Percentiles rank a stretch among this genome's conserved stretches.
phyloP scores from a whole-genome alignment of 108 stramenopile species.

The Bacterosira constricta region DNA sequence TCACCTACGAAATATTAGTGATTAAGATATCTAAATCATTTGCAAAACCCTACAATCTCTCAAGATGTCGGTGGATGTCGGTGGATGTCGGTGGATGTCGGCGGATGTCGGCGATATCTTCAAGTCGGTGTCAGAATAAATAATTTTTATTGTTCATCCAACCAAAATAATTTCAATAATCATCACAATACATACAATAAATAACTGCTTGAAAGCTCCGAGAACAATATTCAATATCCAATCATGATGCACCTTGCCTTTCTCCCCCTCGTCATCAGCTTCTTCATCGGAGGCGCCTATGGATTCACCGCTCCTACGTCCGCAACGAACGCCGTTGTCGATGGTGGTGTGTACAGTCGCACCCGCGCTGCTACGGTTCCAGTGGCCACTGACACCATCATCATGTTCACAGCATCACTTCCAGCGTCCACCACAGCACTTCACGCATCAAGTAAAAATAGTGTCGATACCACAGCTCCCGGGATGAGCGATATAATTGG shows the following conservation, averaged over 20 bases:
- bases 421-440: background rate
- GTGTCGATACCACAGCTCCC: background rate
- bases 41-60: too few species aligned
- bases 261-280: background rate
- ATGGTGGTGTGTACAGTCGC: background rate
- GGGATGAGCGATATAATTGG: conserved; percentile 56
- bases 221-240: too few species aligned
- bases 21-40: too few species aligned
- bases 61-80: too few species aligned
- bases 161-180: too few species aligned
- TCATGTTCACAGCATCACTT: background rate
- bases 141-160: too few species aligned
- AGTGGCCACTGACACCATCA: background rate
- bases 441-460: background rate
- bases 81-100: too few species aligned
- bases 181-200: too few species aligned
- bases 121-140: too few species aligned
- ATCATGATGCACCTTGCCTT: background rate
- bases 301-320: background rate
- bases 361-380: background rate
- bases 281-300: background rate
- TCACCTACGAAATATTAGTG: too few species aligned
- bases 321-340: background rate
- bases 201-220: too few species aligned
- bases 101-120: too few species aligned